These are phyloP conservation scores for Xylaria digitata DNA, from an alignment of 2,329 filamentous ascomycete genomes.

Conservation along the genomic window DNA sequence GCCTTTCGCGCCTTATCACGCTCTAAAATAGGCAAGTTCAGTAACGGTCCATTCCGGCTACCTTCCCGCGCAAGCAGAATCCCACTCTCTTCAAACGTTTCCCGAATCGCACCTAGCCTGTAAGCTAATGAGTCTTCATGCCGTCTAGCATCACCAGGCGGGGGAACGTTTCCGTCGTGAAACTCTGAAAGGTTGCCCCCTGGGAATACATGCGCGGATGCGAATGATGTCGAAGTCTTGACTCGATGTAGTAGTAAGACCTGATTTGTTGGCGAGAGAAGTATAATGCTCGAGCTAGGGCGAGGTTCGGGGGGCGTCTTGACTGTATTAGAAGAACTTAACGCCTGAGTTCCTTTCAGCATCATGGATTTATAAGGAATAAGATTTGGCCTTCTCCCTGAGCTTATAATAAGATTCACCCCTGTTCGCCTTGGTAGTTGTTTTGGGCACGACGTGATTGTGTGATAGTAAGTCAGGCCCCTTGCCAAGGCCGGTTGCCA, in stretches of 20 bases:
- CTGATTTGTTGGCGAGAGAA: slow-evolving; percentile 88
- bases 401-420: background rate
- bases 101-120: slow-evolving; percentile 84
- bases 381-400: background rate
- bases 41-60: slow-evolving; percentile 60
- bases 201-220: slow-evolving; percentile 94
- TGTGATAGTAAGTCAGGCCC: slow-evolving; percentile 4
- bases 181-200: slow-evolving; percentile 83
- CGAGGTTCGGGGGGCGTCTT: slow-evolving; percentile 49
- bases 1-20: slow-evolving; percentile 73
- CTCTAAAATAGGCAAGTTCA: slow-evolving; percentile 69
- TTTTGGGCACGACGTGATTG: background rate
- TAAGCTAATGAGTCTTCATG: slow-evolving; percentile 81
- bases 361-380: slow-evolving; percentile 2
- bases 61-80: slow-evolving; percentile 51
- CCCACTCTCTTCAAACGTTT: slow-evolving; percentile 95
- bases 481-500: slow-evolving; percentile 2
- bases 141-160: slow-evolving; percentile 60
- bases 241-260: slow-evolving; percentile 90
- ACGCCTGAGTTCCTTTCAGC: slow-evolving; percentile 19
- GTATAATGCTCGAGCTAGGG: slow-evolving; percentile 72
- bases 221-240: slow-evolving; percentile 82
- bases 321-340: slow-evolving; percentile 22
- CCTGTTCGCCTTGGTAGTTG: background rate
- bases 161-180: slow-evolving; percentile 75